Base-by-base conservation (phyloP, 768 basidiomycete genomes). In the Leucocoprinus leucothites region DNA sequence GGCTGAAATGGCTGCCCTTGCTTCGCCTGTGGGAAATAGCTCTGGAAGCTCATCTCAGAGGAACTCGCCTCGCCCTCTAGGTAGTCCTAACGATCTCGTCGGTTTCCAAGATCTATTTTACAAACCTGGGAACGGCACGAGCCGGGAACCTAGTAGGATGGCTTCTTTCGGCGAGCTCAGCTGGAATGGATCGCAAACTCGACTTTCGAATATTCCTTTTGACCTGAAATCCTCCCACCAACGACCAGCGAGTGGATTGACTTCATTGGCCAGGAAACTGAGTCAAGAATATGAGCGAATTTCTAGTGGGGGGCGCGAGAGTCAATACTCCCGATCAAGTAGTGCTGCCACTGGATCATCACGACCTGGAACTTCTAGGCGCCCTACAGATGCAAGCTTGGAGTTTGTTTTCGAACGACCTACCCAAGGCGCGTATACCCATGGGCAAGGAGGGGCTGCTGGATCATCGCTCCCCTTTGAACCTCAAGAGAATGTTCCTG, bases 61-160 rank as follows among this genome's bases (percentile, higher is more conserved):
- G 59, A 74, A 65, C 63, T 74, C 77, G 9, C 82, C 82, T 22
- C 79, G 77, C n/a, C 77, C 77, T 2, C 69, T 89, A 34, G 80
- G 82, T 9, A 77, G 74, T 53, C 76, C 79, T 0, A 84, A 86
- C 53, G 87, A 90, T 59, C 73, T 90, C 6, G 86, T 88, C n/a
- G 75, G 80, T 9, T 91, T 87, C 72, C 81, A 80, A 35, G 86
- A 90, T 62, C 72, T 91, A 7, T 91, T 91, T 68, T 90, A 86
- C 65, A 74, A 72, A 40, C 86, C 86, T 5, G 66, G 60, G 49
- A 57, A 60, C 56, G 56, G 57, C 43, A 3, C 41, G 3, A 28
- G 13, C 4, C 28, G 18, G 7, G 38, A 42, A 18, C 26, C 35
- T 18, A 19, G 16, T 8, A 42, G 26, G 3, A 57, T 57, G 57